These are phyloP conservation scores for Boletus semigastroideus DNA, from an alignment of 1,284 basidiomycete genomes.

Conservation along the genomic window DNA sequence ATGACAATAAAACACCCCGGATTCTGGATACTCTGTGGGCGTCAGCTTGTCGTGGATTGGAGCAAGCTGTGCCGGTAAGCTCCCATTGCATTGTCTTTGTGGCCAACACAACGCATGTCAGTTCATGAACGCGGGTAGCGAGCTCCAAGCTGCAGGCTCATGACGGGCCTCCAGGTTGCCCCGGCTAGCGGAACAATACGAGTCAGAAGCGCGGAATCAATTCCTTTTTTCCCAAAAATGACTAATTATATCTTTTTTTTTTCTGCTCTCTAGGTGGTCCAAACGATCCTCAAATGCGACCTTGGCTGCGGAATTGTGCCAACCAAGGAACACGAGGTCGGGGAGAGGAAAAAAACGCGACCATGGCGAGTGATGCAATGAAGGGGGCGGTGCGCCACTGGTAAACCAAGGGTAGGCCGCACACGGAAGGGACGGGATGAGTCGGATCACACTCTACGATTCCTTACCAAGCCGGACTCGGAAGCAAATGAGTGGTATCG, in stretches of 20 bases:
- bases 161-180: slow-evolving; percentile 16
- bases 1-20: slow-evolving; percentile 9
- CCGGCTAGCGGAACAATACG: slow-evolving; percentile 22
- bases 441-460: slow-evolving; percentile 24
- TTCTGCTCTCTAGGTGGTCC: neutral
- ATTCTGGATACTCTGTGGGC: slow-evolving; percentile 21
- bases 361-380: neutral
- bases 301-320: slow-evolving; percentile 1
- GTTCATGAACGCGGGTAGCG: neutral
- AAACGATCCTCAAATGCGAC: slow-evolving; percentile 9
- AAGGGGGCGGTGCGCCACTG: neutral
- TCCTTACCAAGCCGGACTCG: neutral
- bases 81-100: slow-evolving; percentile 9
- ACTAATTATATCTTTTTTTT: neutral
- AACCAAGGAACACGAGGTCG: neutral
- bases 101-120: slow-evolving; percentile 14
- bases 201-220: slow-evolving; percentile 3
- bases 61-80: neutral
- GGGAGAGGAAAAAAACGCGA: slow-evolving; percentile 6
- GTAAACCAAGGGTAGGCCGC: neutral
- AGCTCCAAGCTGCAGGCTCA: slow-evolving; percentile 26
- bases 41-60: slow-evolving; percentile 1
- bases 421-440: slow-evolving; percentile 19
- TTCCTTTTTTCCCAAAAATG: neutral
- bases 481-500: slow-evolving; percentile 2